Conservation (phyloP, 495 filamentous ascomycete genomes). For the Podospora pseudopauciseta region DNA sequence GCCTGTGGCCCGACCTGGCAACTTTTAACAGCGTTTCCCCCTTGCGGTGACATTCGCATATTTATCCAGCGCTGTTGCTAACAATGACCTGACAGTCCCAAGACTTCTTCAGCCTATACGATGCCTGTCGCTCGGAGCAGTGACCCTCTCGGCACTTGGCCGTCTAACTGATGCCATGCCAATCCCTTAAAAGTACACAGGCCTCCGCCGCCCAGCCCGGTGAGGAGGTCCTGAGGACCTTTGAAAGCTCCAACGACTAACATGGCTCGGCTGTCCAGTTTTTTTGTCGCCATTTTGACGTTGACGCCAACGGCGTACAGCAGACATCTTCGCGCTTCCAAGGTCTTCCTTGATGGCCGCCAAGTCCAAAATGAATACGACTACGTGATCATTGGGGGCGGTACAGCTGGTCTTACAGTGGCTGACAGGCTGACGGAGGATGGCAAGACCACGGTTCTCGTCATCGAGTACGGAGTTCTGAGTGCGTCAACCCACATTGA, state of each 20-base stretch:
- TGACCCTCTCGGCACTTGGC: neutral
- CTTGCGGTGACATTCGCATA: neutral
- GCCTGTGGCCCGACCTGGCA: neutral
- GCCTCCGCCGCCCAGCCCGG: neutral
- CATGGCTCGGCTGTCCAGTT: slow-evolving; percentile 3
- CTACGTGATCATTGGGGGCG: slow-evolving; percentile 83
- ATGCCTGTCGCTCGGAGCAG: neutral
- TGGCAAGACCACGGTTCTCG: slow-evolving; percentile 41
- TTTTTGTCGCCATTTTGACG: slow-evolving; percentile 5
- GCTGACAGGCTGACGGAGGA: slow-evolving; percentile 56
- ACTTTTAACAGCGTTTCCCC: neutral
- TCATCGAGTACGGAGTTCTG: slow-evolving; percentile 45
- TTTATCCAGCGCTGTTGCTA: neutral
- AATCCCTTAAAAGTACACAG: neutral
- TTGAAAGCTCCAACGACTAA: neutral
- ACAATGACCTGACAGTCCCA: neutral
- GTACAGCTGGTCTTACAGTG: slow-evolving; percentile 86
- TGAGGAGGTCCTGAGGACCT: neutral
- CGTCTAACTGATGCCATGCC: neutral
- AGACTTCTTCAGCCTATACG: slow-evolving; percentile 5
- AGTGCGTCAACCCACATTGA: slow-evolving; percentile 9
- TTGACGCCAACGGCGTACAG: neutral
- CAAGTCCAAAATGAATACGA: slow-evolving; percentile 52
- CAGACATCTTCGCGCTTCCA: slow-evolving; percentile 8
- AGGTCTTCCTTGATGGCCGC: slow-evolving; percentile 11